Evolutionary conservation across 768 basidiomycete genomes (phyloP), one percentile per base, ranked within the genome.

Genomic region (Sporobolomyces phaffii): DNA sequence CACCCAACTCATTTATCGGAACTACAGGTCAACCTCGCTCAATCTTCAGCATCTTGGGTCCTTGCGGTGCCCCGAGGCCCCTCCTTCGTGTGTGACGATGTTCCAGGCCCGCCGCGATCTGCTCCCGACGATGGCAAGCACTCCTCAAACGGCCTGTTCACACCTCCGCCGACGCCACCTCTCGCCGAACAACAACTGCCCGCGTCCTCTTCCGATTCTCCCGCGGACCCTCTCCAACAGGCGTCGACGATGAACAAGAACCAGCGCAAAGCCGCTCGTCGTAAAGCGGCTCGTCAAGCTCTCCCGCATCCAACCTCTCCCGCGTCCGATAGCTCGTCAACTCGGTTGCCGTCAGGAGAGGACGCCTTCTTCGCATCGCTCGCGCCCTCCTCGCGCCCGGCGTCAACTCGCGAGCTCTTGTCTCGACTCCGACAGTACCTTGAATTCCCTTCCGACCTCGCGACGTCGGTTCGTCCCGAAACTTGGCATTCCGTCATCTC

Each of bases 31-130:
- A 72, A 62, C 4, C 65, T 72, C 33, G 59, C 38, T 24, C 40
- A 45, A 10, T 68, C 65, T 11, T 51, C 60, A 26, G 70, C 65
- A 0, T 61, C 66, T 10, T 72, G 70, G 70, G 44, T 72, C n/a
- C 65, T 72, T 7, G 36, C 59, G 9, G 17, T 45, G 0, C 62
- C 70, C 5, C 24, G 59, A 28, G 36, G 54, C 1, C 61, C 50
- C 6, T 29, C 58, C 8, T 67, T 72, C 51, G 38, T 72, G 26
- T 72, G 70, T 40, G 41, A 68, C 53, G 65, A 72, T 28, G 40
- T 26, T 0, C 22, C 54, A 1, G 28, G 0, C 13, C 51, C 28
- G 0, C 24, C 15, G 14, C 43, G 6, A 34, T 18, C 5, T n/a
- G 22, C 52, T 20, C 14, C 9, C 36, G 50, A 15, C 24, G 15